A percentile compares a stretch with the other conserved stretches of the same genome.
Conservation (phyloP, 352 stramenopile species). For the Phytophthora macrochlamydospora region DNA sequence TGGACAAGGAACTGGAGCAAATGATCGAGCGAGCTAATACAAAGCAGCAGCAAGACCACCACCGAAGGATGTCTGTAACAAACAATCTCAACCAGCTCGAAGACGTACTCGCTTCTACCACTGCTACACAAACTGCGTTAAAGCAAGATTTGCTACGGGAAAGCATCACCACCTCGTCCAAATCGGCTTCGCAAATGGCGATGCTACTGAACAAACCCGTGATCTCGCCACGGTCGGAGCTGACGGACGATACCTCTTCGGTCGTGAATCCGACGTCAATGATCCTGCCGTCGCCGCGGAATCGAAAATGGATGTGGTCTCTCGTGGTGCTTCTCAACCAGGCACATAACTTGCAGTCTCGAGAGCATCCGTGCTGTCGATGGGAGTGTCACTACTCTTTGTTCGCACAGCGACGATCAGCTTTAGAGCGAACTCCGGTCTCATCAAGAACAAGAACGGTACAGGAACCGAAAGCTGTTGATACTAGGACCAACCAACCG, state of each 20-base stretch:
- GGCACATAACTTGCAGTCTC: constrained; percentile 62
- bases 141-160: constrained; percentile 42
- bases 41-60: constrained; percentile 37
- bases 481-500: constrained; percentile 9
- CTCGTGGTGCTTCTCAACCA: constrained; percentile 64
- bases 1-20: constrained; percentile 71
- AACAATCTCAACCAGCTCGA: constrained; percentile 15
- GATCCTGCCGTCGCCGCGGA: constrained; percentile 36
- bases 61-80: constrained; percentile 12
- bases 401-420: constrained; percentile 58
- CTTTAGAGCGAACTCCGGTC: constrained; percentile 41
- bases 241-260: constrained; percentile 10
- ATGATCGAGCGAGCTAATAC: constrained; percentile 63
- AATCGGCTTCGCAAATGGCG: constrained; percentile 45
- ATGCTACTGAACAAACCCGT: constrained; percentile 59
- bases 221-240: constrained; percentile 45
- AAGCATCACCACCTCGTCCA: constrained; percentile 21
- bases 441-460: constrained; percentile 8
- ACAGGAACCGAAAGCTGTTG: neutral
- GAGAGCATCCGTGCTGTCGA: constrained; percentile 59
- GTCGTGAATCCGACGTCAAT: constrained; percentile 1
- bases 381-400: constrained; percentile 82
- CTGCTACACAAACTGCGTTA: constrained; percentile 27
- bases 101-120: constrained; percentile 2
- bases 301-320: constrained; percentile 51